Evolutionary conservation across 2,329 filamentous ascomycete genomes (phyloP), one percentile per base, ranked within the genome.

Genomic region (Cryphonectria carpinicola): DNA sequence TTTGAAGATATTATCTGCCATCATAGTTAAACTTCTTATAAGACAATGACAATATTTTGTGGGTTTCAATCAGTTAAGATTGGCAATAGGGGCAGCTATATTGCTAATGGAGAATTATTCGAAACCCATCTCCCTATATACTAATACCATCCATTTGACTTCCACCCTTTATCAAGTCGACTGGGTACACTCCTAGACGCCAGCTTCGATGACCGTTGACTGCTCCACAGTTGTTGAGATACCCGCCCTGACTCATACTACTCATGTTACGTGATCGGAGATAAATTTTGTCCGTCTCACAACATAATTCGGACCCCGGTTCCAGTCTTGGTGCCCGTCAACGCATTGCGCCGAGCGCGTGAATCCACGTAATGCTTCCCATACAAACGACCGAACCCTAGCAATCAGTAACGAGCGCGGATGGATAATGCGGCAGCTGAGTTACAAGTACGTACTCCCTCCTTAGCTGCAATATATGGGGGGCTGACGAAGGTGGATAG

Each of bases 211-310:
- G n/a, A 54, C 49, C 22, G n/a, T 54, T 54, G 11, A 25, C n/a
- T 25, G 10, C 49, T 25, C 49, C n/a, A 54, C n/a, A 25, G n/a
- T 14, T 25, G n/a, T 25, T 14, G n/a, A 25, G 8, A 54, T 4
- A n/a, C n/a, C n/a, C 49, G 25, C 49, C 3, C n/a, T 54, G 49
- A 54, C 22, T 54, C 49, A 54, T 14, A 8, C 4, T 54, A 54
- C 49, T 54, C 49, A 54, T 14, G 49, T 25, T 54, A 54, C 49
- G 49, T 54, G 49, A 54, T 54, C 49, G 49, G 49, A 54, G 49
- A 25, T 25, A n/a, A 6, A 22, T 11, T 54, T 54, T 11, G 49
- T 3, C 49, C 49, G n/a, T 13, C 49, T 54, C 46, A 54, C 22
- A 25, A 25, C n/a, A 25, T 7, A 14, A n/a, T 11, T 25, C 49